Base-by-base conservation (phyloP, 2,329 filamentous ascomycete genomes). In the Verticillium nubilum region DNA sequence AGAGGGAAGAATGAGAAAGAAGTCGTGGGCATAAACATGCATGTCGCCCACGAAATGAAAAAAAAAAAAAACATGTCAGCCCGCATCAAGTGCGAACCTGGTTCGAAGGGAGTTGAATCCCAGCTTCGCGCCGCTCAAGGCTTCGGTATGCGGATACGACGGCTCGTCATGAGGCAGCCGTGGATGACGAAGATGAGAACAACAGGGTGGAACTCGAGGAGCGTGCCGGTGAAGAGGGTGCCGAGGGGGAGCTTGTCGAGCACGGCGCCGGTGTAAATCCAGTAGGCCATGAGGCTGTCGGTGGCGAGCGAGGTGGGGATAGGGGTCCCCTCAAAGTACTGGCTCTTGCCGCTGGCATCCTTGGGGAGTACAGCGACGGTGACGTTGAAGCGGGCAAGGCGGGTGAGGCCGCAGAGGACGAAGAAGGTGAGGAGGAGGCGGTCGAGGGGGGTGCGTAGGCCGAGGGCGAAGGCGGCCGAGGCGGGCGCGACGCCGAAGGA, bases 311-410 rank as follows among this genome's bases (percentile, higher is more conserved):
- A 93, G 3, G 92, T 98, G 1, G 95, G 95, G 68, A 98, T 97
- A 1, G 95, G 95, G 0, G 94, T 96, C 67, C 95, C 95, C 77
- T 99, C 95, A 67, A 99, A 99, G 78, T 96, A 99, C 70, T 90
- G 85, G 61, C 90, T 92, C 79, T 99, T 99, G 67, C 95, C 95
- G 0, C 84, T 86, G 55, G 87, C 89, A 72, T 99, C 95, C 77
- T 98, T 97, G 63, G 95, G 95, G 13, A 99, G 85, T 66, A 88
- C 87, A 35, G 87, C 83, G 37, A 95, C 93, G 12, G 95, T 98
- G 57, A 99, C 95, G 74, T 99, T 99, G 86, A 99, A 99, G 65
- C 95, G 90, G 53, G 95, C 95, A 12, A 99, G 86, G 56, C 95
- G 88, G 2, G 93, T 96, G 54, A 99, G 86, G 60, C 95, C 95